Conservation (phyloP, 2,329 filamentous ascomycete species). For the Aspergillus sp. region DNA sequence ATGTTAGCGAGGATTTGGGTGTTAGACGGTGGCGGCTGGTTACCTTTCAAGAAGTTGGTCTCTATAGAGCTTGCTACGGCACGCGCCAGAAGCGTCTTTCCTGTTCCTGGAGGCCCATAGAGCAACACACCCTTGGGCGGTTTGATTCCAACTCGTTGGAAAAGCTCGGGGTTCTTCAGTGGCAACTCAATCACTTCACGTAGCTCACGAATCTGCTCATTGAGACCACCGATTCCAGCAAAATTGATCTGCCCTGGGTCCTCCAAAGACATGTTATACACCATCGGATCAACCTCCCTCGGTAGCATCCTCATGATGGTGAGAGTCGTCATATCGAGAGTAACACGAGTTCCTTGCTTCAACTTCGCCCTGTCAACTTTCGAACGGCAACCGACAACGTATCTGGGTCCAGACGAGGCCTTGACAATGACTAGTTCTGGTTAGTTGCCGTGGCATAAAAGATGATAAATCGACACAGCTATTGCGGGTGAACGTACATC, state of each 20-base stretch:
- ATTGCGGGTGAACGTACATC: slow-evolving; percentile 66
- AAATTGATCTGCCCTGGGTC: slow-evolving; percentile 98
- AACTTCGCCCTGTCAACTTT: slow-evolving; percentile 97
- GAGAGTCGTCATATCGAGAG: slow-evolving; percentile 97
- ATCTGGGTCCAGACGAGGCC: slow-evolving; percentile 93
- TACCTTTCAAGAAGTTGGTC: slow-evolving; percentile 97
- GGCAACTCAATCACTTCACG: slow-evolving; percentile 97
- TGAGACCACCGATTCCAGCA: slow-evolving; percentile 93
- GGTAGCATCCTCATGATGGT: slow-evolving; percentile 99
- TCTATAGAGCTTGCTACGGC: slow-evolving; percentile 95
- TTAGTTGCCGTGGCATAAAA: slow-evolving; percentile 14
- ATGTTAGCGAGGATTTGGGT: slow-evolving; percentile 7
- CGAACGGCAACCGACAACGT: slow-evolving; percentile 96
- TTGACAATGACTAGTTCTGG: slow-evolving; percentile 82
- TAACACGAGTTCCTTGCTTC: slow-evolving; percentile 97
- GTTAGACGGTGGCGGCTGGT: slow-evolving; percentile 16
- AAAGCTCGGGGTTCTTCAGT: slow-evolving; percentile 97
- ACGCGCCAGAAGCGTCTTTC: slow-evolving; percentile 91
- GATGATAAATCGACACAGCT: neutral
- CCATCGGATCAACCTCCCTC: slow-evolving; percentile 94
- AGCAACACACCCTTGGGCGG: slow-evolving; percentile 95
- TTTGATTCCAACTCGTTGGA: slow-evolving; percentile 96
- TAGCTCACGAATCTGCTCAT: slow-evolving; percentile 96
- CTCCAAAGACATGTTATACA: slow-evolving; percentile 99
- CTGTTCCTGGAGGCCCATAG: slow-evolving; percentile 94